A percentile compares a stretch with the other conserved stretches of the same genome.
phyloP scores from a whole-genome alignment of 73 alveolate genomes.

The Tetrahymena thermophila region DNA sequence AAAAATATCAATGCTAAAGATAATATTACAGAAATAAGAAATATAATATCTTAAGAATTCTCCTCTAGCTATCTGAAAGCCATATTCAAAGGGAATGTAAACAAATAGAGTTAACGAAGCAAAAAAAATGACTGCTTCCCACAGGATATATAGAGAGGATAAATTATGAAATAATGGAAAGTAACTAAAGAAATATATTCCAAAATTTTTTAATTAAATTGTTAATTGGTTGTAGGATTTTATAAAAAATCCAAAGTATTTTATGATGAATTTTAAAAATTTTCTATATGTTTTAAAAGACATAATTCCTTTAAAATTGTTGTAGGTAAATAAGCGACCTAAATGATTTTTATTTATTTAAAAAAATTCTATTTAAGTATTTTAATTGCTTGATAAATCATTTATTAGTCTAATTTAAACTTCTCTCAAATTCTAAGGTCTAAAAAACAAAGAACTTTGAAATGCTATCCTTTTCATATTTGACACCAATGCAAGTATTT shows the following conservation, averaged over 20 bases:
- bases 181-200: background rate
- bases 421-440: background rate
- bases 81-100: background rate
- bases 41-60: background rate
- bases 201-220: background rate
- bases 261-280: background rate
- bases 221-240: background rate
- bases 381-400: background rate
- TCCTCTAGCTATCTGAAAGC: background rate
- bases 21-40: background rate
- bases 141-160: background rate
- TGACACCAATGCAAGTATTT: background rate
- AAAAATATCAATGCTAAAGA: background rate
- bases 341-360: background rate
- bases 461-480: background rate
- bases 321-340: background rate
- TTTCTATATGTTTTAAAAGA: background rate
- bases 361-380: background rate
- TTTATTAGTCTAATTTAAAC: background rate
- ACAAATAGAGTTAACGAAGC: background rate
- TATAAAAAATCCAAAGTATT: background rate
- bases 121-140: background rate
- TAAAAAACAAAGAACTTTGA: background rate
- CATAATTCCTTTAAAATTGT: background rate
- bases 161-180: background rate